Conservation (phyloP, 441 rosid genomes). For the Francoa sonchifolia region DNA sequence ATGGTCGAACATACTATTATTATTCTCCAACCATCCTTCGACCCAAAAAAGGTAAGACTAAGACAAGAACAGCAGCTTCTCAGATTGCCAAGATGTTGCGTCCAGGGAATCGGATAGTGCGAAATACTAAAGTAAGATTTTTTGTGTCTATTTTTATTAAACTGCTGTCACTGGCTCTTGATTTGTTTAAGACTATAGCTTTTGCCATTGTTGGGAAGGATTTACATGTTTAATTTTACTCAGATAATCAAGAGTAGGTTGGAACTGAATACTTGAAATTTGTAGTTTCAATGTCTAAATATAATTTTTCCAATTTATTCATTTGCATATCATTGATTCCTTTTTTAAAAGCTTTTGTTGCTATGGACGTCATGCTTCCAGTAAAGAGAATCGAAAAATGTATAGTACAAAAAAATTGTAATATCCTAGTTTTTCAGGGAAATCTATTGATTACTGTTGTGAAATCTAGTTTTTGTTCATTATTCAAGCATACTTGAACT, state of each 20-base stretch:
- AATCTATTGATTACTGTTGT: too few species aligned
- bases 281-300: too few species aligned
- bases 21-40: slow-evolving; percentile 48
- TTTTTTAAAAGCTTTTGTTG: too few species aligned
- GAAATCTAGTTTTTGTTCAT: too few species aligned
- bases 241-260: neutral
- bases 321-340: too few species aligned
- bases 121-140: slow-evolving; percentile 48
- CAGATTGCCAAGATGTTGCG: slow-evolving; percentile 77
- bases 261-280: too few species aligned
- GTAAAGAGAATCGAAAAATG: too few species aligned
- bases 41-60: slow-evolving; percentile 60
- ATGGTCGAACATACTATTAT: slow-evolving; percentile 49
- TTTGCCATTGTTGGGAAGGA: neutral
- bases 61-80: slow-evolving; percentile 84
- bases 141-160: slow-evolving; percentile 13
- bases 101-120: slow-evolving; percentile 45
- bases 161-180: neutral
- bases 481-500: too few species aligned
- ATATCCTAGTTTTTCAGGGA: too few species aligned
- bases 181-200: neutral
- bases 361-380: too few species aligned
- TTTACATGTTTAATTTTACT: neutral
- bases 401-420: too few species aligned
- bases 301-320: too few species aligned